These are phyloP conservation scores for Pseudogymnoascus sp. DNA, from an alignment of 2,329 filamentous ascomycete species.

Conservation along the genomic window DNA sequence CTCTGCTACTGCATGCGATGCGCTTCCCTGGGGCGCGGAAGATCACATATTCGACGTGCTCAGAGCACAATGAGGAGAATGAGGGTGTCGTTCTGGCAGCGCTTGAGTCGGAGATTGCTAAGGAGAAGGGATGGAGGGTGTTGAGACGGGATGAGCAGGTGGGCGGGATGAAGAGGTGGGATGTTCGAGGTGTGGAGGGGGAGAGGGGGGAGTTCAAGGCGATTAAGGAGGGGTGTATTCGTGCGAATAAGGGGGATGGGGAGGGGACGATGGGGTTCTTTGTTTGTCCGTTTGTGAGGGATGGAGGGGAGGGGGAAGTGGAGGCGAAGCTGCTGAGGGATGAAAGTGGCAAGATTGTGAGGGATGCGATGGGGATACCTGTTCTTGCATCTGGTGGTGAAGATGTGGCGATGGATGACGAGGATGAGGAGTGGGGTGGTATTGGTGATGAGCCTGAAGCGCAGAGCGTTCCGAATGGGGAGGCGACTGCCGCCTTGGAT, in stretches of 20 bases:
- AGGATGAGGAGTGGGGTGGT: conserved; percentile 15
- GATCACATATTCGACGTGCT: conserved; percentile 92
- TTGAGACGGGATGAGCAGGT: conserved; percentile 65
- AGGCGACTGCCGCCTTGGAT: not conserved
- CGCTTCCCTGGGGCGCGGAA: conserved; percentile 65
- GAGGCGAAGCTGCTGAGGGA: conserved; percentile 32
- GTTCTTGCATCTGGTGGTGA: conserved; percentile 24
- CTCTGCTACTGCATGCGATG: conserved; percentile 77
- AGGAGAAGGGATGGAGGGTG: conserved; percentile 67
- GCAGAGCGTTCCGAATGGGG: not conserved
- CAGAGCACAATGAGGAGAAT: conserved; percentile 79
- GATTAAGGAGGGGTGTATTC: conserved; percentile 63
- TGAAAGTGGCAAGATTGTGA: conserved; percentile 44
- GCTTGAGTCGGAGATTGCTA: conserved; percentile 59
- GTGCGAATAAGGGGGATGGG: conserved; percentile 72
- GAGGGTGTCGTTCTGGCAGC: conserved; percentile 73
- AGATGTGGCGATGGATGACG: conserved; percentile 12
- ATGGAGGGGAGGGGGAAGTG: conserved; percentile 6
- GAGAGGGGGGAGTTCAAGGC: not conserved
- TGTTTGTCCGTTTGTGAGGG: conserved; percentile 72
- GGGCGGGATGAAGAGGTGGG: conserved; percentile 67
- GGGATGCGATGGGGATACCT: conserved; percentile 35
- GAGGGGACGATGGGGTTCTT: conserved; percentile 94
- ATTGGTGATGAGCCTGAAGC: conserved; percentile 9
- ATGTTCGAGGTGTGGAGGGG: conserved; percentile 47